phyloP scores from a whole-genome alignment of 2,329 filamentous ascomycete genomes.

The Oidium heveae region DNA sequence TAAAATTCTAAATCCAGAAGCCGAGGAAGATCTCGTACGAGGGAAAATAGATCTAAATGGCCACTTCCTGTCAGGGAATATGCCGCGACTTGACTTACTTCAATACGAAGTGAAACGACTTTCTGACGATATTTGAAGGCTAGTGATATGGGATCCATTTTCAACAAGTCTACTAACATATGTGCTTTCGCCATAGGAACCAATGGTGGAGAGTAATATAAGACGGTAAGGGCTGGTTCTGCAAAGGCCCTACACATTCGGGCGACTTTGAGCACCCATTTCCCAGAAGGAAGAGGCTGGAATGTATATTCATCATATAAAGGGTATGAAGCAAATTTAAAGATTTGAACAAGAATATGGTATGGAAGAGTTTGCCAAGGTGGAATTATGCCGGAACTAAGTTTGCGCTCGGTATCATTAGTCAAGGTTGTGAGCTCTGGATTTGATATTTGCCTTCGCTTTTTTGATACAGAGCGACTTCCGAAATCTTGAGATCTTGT shows the following conservation, averaged over 20 bases:
- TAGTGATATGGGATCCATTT: slow-evolving; percentile 12
- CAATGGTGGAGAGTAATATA: slow-evolving; percentile 47
- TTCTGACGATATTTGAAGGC: slow-evolving; percentile 13
- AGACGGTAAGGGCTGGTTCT: slow-evolving; percentile 45
- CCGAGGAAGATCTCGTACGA: slow-evolving; percentile 39
- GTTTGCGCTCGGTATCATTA: neutral
- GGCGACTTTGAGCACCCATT: slow-evolving; percentile 41
- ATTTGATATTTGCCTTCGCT: slow-evolving; percentile 3
- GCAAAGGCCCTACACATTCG: slow-evolving; percentile 36
- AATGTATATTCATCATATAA: slow-evolving; percentile 23
- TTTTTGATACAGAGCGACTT: slow-evolving; percentile 4
- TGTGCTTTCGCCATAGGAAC: slow-evolving; percentile 24
- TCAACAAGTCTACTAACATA: slow-evolving; percentile 25
- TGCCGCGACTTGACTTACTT: slow-evolving; percentile 21
- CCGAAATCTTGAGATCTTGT: neutral
- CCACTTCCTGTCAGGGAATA: slow-evolving; percentile 26
- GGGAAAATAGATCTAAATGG: slow-evolving; percentile 26
- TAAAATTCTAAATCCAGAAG: slow-evolving; percentile 47
- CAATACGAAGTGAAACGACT: slow-evolving; percentile 12
- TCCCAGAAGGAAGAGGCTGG: slow-evolving; percentile 18
- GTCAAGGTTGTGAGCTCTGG: slow-evolving; percentile 2
- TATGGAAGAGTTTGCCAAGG: slow-evolving; percentile 40
- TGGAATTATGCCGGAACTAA: slow-evolving; percentile 18
- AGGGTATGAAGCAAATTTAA: slow-evolving; percentile 37
- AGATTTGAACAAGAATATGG: slow-evolving; percentile 42